Evolutionary conservation across 2,329 filamentous ascomycete genomes (phyloP), one percentile per base, ranked within the genome.

Genomic region (Chaetomiaceae sp.): DNA sequence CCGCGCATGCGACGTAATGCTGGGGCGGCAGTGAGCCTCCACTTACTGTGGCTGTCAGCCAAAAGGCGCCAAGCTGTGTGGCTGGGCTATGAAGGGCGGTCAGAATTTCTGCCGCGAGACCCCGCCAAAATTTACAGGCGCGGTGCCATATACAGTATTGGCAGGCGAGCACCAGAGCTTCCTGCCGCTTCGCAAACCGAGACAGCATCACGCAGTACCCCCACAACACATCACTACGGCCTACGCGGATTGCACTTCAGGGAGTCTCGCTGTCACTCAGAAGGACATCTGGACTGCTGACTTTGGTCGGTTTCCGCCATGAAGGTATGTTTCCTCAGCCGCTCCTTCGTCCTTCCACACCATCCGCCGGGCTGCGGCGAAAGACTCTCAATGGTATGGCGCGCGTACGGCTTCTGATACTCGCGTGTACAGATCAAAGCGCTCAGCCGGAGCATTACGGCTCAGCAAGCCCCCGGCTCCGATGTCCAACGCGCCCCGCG

Each of bases 391-490:
- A 29, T 29, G 4, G 10, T 6, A 6, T 19, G 15, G 30, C 43
- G 8, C 34, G 22, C 22, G 11, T 20, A 17, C 42, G 22, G 46
- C 5, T 42, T 40, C 50, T 56, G 42, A 56, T 36, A 22, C 9
- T 3, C 26, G 24, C 42, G 6, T 22, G 38, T 40, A 47, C 51
- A 63, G 56, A 59, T 63, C 55, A 63, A 63, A 52, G 58, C 60
- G 4, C 60, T 63, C 36, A 62, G 51, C 39, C 59, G 61, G 42
- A 56, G 54, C 40, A 58, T 56, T 29, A 49, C 59, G 51, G 55
- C 60, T 30, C 56, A 62, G 27, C 59, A 62, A 42, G 56, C 60
- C 26, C 58, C 59, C 9, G 61, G 61, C 44, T 57, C 60, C 15
- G 58, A 62, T 49, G 58, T 56, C 29, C 57, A 60, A 34, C 59